These are phyloP conservation scores for Eremothecium coryli DNA, from an alignment of 1,139 yeast genomes.

Conservation along the genomic window DNA sequence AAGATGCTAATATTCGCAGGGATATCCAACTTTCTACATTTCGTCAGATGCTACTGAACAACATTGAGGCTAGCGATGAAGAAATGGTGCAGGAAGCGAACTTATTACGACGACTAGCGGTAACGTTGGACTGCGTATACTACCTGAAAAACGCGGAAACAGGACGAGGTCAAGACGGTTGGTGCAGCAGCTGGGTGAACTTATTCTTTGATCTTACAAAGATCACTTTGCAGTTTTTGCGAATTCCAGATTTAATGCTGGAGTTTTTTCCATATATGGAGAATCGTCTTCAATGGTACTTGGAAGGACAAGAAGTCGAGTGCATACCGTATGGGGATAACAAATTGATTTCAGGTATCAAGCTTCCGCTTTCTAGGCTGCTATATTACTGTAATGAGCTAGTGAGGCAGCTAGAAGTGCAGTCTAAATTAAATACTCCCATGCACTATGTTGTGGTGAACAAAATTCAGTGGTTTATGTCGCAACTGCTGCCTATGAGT, in stretches of 20 bases:
- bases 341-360: constrained; percentile 23
- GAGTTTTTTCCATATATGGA: constrained; percentile 26
- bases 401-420: constrained; percentile 14
- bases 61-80: constrained; percentile 1
- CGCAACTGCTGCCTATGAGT: constrained; percentile 24
- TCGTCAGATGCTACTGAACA: neutral
- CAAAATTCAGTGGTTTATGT: constrained; percentile 23
- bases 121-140: constrained; percentile 9
- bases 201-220: constrained; percentile 22
- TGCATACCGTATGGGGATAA: constrained; percentile 18
- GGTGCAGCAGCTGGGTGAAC: constrained; percentile 7
- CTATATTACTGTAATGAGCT: constrained; percentile 27
- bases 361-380: constrained; percentile 24
- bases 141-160: constrained; percentile 1
- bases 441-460: constrained; percentile 19
- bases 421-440: constrained; percentile 21
- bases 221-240: constrained; percentile 15
- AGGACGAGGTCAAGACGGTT: neutral
- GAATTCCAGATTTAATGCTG: constrained; percentile 20
- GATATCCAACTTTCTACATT: constrained; percentile 3
- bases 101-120: neutral
- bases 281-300: constrained; percentile 26
- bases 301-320: constrained; percentile 15
- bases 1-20: constrained; percentile 1
- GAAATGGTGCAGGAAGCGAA: constrained; percentile 4